phyloP scores from a whole-genome alignment of 1,284 basidiomycete genomes.

The Sporisorium graminicola region DNA sequence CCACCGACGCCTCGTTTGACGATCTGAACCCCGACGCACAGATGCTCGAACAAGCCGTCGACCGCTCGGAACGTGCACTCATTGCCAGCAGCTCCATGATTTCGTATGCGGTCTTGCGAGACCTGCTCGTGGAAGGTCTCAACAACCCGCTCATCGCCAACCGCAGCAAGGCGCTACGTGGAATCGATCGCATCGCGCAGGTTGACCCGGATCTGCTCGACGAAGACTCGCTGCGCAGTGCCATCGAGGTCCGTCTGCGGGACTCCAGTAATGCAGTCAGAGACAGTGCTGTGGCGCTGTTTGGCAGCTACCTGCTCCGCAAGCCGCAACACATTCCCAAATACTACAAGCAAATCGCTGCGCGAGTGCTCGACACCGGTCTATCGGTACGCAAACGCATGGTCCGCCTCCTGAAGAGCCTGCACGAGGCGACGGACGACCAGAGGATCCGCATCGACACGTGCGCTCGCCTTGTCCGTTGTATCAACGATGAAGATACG shows the following conservation, averaged over 20 bases:
- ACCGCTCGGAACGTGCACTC: slow-evolving; percentile 44
- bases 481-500: slow-evolving; percentile 92
- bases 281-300: slow-evolving; percentile 93
- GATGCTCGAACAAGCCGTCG: slow-evolving; percentile 26
- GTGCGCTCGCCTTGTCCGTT: slow-evolving; percentile 82
- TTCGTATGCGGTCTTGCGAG: slow-evolving; percentile 35
- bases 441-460: slow-evolving; percentile 81
- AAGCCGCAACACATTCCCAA: slow-evolving; percentile 84
- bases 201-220: slow-evolving; percentile 56
- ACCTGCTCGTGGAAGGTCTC: slow-evolving; percentile 52
- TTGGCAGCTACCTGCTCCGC: slow-evolving; percentile 93
- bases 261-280: slow-evolving; percentile 93
- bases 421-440: slow-evolving; percentile 78
- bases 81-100: slow-evolving; percentile 55
- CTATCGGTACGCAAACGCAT: slow-evolving; percentile 92
- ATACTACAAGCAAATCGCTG: slow-evolving; percentile 86
- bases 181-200: slow-evolving; percentile 52
- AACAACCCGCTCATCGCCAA: slow-evolving; percentile 58
- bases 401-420: slow-evolving; percentile 88
- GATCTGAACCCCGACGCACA: slow-evolving; percentile 28
- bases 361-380: slow-evolving; percentile 91
- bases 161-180: slow-evolving; percentile 61
- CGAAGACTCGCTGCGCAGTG: slow-evolving; percentile 39
- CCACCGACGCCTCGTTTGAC: slow-evolving; percentile 13
- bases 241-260: slow-evolving; percentile 87